Conservation (phyloP, 352 stramenopile species). For the Pythium aquatile region DNA sequence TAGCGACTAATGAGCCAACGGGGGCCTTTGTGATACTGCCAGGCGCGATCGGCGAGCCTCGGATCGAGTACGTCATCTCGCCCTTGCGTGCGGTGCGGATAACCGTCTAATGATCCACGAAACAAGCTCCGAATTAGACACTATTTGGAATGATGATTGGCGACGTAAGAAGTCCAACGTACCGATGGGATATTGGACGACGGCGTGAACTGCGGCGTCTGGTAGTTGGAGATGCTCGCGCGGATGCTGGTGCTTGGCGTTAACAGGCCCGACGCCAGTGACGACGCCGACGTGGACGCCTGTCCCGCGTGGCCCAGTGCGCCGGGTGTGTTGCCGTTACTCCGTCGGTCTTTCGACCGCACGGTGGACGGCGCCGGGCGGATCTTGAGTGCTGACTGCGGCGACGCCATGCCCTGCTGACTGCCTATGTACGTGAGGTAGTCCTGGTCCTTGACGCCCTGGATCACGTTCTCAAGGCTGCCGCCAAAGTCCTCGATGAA, state of each 20-base stretch:
- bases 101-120: conserved; percentile 33
- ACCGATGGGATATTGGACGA: conserved; percentile 36
- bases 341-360: conserved; percentile 30
- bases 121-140: not conserved
- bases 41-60: conserved; percentile 65
- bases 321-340: conserved; percentile 25
- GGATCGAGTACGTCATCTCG: conserved; percentile 67
- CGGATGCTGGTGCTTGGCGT: conserved; percentile 21
- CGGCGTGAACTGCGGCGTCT: conserved; percentile 24
- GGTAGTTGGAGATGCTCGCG: conserved; percentile 26
- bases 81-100: conserved; percentile 70
- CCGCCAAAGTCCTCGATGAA: conserved; percentile 80
- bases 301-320: not conserved
- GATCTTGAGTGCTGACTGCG: conserved; percentile 32
- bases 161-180: conserved; percentile 4
- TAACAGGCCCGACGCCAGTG: conserved; percentile 10
- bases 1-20: conserved; percentile 53
- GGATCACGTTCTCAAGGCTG: conserved; percentile 67
- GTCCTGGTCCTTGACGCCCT: conserved; percentile 50
- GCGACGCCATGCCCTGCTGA: conserved; percentile 27
- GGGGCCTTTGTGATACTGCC: conserved; percentile 57
- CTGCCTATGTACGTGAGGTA: conserved; percentile 30
- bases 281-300: conserved; percentile 4
- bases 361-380: conserved; percentile 30
- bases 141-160: not conserved